A percentile compares a stretch with the other conserved stretches of the same genome.
Evolutionary conservation across 495 filamentous ascomycete genomes (phyloP).

Genomic region (Aspergillus bridgeri): DNA sequence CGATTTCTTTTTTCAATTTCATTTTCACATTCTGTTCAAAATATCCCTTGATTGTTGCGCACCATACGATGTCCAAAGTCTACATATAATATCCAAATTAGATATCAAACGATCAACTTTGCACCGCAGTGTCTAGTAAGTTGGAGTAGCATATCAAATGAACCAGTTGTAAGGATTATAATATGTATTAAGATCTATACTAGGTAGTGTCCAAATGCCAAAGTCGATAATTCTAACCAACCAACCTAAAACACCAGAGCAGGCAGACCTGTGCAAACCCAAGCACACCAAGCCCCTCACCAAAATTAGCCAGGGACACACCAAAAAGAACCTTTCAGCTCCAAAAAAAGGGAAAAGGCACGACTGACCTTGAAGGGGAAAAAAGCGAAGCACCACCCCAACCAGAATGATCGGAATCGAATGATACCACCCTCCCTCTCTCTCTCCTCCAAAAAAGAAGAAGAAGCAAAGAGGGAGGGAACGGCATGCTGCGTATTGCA

Average conservation of each 20-base stretch:
- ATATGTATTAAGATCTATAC: background rate
- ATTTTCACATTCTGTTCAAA: constrained; percentile 20
- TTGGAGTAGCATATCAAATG: background rate
- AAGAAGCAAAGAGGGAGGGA: constrained; percentile 29
- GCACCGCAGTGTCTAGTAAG: background rate
- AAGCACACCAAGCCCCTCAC: constrained; percentile 19
- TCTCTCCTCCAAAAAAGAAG: no score
- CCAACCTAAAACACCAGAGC: constrained; percentile 7
- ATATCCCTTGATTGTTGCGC: constrained; percentile 14
- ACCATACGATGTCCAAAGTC: constrained; percentile 13
- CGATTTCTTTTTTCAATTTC: constrained; percentile 22
- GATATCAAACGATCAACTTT: constrained; percentile 22
- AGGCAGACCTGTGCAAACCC: background rate
- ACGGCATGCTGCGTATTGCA: constrained; percentile 96
- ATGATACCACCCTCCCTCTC: constrained; percentile 64
- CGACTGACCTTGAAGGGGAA: constrained; percentile 62
- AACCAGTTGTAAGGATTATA: background rate
- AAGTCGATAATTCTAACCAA: background rate
- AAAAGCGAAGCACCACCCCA: constrained; percentile 73
- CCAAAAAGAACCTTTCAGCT: constrained; percentile 26
- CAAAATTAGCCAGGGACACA: constrained; percentile 39
- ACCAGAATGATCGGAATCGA: constrained; percentile 99
- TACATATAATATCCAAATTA: constrained; percentile 23
- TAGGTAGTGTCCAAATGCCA: no score
- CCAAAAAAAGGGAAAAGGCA: constrained; percentile 5